phyloP scores from a whole-genome alignment of 371 early-diverging fungal species.

The Mortierella sp. region DNA sequence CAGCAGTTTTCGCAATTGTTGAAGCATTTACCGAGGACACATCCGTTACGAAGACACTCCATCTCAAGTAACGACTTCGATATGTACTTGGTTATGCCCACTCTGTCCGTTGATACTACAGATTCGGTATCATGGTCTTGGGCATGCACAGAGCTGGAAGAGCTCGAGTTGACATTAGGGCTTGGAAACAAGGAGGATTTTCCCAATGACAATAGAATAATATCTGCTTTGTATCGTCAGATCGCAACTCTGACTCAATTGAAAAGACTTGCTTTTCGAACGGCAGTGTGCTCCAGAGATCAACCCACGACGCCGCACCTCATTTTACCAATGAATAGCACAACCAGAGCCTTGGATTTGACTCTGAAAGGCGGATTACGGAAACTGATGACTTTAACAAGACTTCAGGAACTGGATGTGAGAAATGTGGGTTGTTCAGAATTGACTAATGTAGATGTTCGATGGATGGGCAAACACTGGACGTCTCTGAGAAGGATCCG shows the following conservation, averaged over 20 bases:
- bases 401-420: slow-evolving; percentile 14
- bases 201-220: background rate
- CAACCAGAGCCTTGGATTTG: slow-evolving; percentile 4
- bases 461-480: slow-evolving; percentile 28
- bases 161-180: slow-evolving; percentile 15
- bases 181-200: background rate
- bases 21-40: background rate
- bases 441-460: slow-evolving; percentile 7
- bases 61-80: too few relatives aligned
- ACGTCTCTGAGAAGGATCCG: slow-evolving; percentile 11
- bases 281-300: too few relatives aligned
- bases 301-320: too few relatives aligned
- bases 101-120: background rate
- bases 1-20: background rate
- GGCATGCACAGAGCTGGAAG: slow-evolving; percentile 23
- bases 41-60: background rate
- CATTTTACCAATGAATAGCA: too few relatives aligned
- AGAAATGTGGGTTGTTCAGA: background rate
- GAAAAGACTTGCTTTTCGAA: too few relatives aligned
- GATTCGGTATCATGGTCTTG: slow-evolving; percentile 11
- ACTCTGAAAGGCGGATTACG: slow-evolving; percentile 5
- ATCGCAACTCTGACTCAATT: slow-evolving; percentile 9
- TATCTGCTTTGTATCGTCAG: slow-evolving; percentile 7
- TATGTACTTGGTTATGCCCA: too few relatives aligned
- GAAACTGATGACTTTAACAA: slow-evolving; percentile 10